Evolutionary conservation across 106 monocot species (phyloP).

Genomic region (Amphibolis antarctica): DNA sequence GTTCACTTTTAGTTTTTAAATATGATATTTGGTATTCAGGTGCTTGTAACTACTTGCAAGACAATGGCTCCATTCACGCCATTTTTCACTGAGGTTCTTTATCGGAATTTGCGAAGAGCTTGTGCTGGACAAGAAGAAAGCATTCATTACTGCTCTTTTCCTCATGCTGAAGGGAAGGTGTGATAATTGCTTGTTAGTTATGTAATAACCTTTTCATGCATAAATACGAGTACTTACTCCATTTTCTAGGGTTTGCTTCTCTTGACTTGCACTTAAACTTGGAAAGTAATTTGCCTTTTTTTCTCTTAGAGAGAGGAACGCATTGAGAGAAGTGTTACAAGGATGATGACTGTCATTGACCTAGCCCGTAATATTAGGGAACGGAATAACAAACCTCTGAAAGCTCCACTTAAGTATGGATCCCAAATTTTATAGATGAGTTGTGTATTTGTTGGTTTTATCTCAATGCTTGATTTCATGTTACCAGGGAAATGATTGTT

Average conservation of each 20-base stretch:
- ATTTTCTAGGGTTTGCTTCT: background rate
- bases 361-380: conserved; percentile 90
- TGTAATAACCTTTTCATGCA: background rate
- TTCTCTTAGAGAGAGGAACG: conserved; percentile 74
- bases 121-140: conserved; percentile 49
- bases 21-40: conserved; percentile 26
- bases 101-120: conserved; percentile 81
- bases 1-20: background rate
- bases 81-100: conserved; percentile 91
- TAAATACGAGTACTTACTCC: background rate
- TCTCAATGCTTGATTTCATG: background rate
- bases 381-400: conserved; percentile 83
- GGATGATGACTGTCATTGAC: conserved; percentile 99
- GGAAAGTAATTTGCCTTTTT: background rate
- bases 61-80: conserved; percentile 98
- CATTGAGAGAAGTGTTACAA: conserved; percentile 89
- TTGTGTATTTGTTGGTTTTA: background rate
- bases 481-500: conserved; percentile 88
- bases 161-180: conserved; percentile 63
- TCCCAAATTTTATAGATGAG: background rate
- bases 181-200: background rate
- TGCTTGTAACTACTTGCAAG: conserved; percentile 80
- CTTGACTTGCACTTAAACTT: background rate
- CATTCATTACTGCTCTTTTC: conserved; percentile 90
- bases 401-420: conserved; percentile 73